Evolutionary conservation across 257 asterid species (phyloP), one percentile per base, ranked within the genome.

Genomic region (Solanum pinnatisectum): DNA sequence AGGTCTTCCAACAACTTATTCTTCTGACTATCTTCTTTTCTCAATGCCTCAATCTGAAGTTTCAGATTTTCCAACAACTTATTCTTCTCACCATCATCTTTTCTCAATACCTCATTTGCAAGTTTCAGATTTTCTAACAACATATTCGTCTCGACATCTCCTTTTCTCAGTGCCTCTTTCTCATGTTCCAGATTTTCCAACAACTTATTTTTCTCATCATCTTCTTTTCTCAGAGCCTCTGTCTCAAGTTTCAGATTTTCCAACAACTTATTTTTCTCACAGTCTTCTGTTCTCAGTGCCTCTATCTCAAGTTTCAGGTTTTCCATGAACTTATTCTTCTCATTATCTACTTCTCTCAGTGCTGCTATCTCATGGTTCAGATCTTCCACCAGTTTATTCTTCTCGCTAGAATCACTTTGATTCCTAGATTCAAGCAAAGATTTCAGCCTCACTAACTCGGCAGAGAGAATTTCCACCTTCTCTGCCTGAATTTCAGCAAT

Each of bases 401-500:
- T 93, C 93, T 96, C 96, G 35, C 84, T 88, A 68, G 91, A 94
- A 92, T 93, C 98, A 60, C 36, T 89, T 87, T 95, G 93, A 23
- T 83, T 85, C 90, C 90, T 93, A 8, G 95, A 92, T 74, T 95
- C 96, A 60, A 96, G 93, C 87, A 90, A 86, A 82, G 96, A 94
- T 88, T 95, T 94, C 86, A 96, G 79, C 33, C 90, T 94, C 67
- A 88, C 93, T 93, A 97, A 85, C 92, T 96, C 99, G 2, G 96
- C 93, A 18, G 99, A 94, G 32, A 97, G 98, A 81, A 88, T 87
- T 63, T 93, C 96, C 44, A 96, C 97, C 84, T 93, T 94, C 84
- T 90, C 95, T 0, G 96, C 95, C 79, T 94, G 96, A 72, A 92
- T 89, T 93, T 94, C 98, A 2, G 99, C 99, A 86, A 93, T 91